Conservation (phyloP, 768 basidiomycete genomes). For the Austroboletus eburneus region DNA sequence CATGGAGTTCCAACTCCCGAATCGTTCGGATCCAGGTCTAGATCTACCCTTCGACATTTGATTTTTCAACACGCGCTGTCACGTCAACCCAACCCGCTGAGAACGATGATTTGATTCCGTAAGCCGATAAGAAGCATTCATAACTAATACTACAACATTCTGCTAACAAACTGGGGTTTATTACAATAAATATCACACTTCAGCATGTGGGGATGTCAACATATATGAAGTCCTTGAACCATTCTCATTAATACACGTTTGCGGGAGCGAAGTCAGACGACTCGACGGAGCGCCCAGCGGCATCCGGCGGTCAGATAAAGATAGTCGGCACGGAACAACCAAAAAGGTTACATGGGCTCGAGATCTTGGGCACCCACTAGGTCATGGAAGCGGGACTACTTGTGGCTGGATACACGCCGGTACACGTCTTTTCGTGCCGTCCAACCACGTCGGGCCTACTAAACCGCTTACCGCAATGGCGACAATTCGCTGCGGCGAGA, state of each 20-base stretch:
- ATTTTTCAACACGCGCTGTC: background rate
- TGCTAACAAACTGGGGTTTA: too few relatives aligned
- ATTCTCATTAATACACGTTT: constrained; percentile 1
- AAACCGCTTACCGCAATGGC: constrained; percentile 20
- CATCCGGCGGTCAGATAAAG: background rate
- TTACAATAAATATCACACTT: constrained; percentile 3
- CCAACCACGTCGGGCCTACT: constrained; percentile 26
- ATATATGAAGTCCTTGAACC: constrained; percentile 7
- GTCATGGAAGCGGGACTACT: background rate
- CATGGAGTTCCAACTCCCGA: too few relatives aligned
- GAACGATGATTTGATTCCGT: background rate
- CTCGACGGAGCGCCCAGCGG: constrained; percentile 1
- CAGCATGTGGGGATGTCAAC: constrained; percentile 1
- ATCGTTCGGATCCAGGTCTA: too few relatives aligned
- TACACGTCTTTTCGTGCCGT: constrained; percentile 25
- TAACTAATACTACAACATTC: too few relatives aligned
- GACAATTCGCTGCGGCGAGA: constrained; percentile 20
- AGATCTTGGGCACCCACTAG: background rate
- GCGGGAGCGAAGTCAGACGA: constrained; percentile 4
- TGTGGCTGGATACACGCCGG: background rate
- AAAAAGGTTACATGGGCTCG: background rate
- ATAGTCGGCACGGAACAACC: background rate
- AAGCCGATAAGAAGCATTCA: background rate
- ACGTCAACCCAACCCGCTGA: background rate
- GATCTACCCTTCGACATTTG: background rate